Base-by-base conservation (phyloP, 768 basidiomycete species). In the Amanita pallidorosea region DNA sequence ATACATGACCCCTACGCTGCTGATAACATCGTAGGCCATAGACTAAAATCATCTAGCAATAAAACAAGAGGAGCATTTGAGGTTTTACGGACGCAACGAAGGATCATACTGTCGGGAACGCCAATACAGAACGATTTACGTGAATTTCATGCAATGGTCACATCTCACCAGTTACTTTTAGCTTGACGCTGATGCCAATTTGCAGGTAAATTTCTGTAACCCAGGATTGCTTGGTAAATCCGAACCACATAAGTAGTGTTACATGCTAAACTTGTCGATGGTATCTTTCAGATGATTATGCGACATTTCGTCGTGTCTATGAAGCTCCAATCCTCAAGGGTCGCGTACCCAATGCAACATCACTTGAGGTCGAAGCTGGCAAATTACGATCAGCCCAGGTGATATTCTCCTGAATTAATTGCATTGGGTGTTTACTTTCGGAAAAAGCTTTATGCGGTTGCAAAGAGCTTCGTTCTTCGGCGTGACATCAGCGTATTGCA, bases 61-160 rank as follows among this genome's bases (percentile, higher is more conserved):
- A 95, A 97, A 68, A 95, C 92, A 0, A 85, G 85, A 2, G 75
- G 77, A 44, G 88, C 93, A 77, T 89, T 99, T 60, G 81, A 84
- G 47, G 74, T 77, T 4, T 69, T 99, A 25, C 74, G 75, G 44
- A 91, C 90, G 2, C 76, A 74, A 9, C 73, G 89, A 20, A 70
- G 95, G 34, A 75, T 97, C 54, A 94, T 99, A 34, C 72, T 99
- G 3, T 93, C 93, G 0, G 96, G 96, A 29, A 99, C 96, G 1
- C 96, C 96, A 0, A 88, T 99, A 37, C 96, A 98, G 63, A 99
- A 99, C 65, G 91, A 97, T 63, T 67, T 99, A 25, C 73, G 85
- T 55, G 96, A 99, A 65, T 95, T 95, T 61, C 95, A 96, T 65
- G 79, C 92, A 4, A 98, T 98, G 95, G 93, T 92, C 56, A 55